Evolutionary conservation across 2,329 filamentous ascomycete genomes (phyloP).

Genomic region (Camptophora hylomeconis): DNA sequence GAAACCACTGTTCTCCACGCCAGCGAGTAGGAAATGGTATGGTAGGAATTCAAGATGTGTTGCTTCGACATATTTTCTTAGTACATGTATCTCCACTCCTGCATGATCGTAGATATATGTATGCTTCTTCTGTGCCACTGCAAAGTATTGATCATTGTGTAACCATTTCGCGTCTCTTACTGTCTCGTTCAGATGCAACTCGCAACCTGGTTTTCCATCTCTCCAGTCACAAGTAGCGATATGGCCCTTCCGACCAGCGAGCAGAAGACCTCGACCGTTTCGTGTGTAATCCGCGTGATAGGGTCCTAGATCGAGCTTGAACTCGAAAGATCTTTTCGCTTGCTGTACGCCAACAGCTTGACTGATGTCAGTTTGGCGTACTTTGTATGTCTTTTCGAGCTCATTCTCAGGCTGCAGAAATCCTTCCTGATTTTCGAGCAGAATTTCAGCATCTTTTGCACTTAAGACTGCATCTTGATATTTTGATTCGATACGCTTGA

Average conservation of each 20-base stretch:
- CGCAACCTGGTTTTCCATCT: constrained; percentile 78
- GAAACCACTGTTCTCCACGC: constrained; percentile 61
- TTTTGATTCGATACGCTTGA: constrained; percentile 67
- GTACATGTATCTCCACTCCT: constrained; percentile 82
- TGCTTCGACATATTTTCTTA: constrained; percentile 82
- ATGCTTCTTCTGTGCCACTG: constrained; percentile 89
- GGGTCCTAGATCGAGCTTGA: constrained; percentile 73
- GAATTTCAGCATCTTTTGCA: constrained; percentile 89
- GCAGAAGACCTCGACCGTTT: constrained; percentile 72
- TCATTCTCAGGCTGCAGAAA: constrained; percentile 81
- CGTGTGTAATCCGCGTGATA: constrained; percentile 82
- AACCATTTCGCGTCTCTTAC: constrained; percentile 82
- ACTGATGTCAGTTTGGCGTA: constrained; percentile 76
- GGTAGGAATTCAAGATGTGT: constrained; percentile 90
- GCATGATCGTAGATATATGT: constrained; percentile 92
- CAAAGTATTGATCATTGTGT: constrained; percentile 87
- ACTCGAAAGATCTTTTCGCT: constrained; percentile 83
- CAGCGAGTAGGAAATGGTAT: constrained; percentile 82
- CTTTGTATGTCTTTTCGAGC: constrained; percentile 83
- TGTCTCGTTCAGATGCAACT: constrained; percentile 82
- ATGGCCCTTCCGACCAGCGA: constrained; percentile 86
- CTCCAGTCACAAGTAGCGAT: constrained; percentile 95
- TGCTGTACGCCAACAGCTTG: constrained; percentile 64
- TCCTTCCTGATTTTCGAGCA: constrained; percentile 74
- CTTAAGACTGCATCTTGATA: constrained; percentile 68